These are phyloP conservation scores for Gryganskiella cystojenkinii DNA, from an alignment of 192 early-diverging fungal genomes.

Conservation along the genomic window DNA sequence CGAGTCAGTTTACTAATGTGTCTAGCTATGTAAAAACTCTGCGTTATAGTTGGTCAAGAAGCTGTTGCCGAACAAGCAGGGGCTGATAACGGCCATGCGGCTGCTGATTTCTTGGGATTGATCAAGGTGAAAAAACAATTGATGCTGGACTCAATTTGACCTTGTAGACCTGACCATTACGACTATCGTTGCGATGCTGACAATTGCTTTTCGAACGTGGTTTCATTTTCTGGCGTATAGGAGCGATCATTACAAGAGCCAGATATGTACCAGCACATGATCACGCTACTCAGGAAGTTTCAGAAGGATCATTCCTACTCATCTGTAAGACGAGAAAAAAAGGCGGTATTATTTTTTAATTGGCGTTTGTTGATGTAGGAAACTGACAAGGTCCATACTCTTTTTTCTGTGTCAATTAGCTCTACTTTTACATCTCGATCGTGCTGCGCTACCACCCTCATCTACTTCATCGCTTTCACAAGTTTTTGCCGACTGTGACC, in stretches of 20 bases:
- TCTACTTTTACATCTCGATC: constrained; percentile 50
- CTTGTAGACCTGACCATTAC: not conserved
- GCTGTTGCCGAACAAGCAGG: not conserved
- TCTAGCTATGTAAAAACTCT: no score
- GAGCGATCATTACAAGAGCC: constrained; percentile 43
- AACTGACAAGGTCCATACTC: not conserved
- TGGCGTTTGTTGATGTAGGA: not conserved
- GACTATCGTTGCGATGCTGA: not conserved
- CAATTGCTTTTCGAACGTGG: no score
- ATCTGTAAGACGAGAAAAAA: constrained; percentile 13
- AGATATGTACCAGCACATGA: constrained; percentile 51
- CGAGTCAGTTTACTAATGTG: no score
- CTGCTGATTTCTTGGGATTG: constrained; percentile 16
- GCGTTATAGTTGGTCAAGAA: not conserved
- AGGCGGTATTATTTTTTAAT: not conserved
- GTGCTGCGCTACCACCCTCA: constrained; percentile 47
- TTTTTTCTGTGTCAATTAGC: not conserved
- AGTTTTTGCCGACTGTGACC: constrained; percentile 30
- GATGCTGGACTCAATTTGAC: not conserved
- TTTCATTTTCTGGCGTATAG: constrained; percentile 5
- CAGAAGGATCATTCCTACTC: constrained; percentile 48
- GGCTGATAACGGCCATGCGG: constrained; percentile 6
- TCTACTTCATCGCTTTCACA: constrained; percentile 42
- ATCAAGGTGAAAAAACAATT: constrained; percentile 14
- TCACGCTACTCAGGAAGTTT: constrained; percentile 45